Evolutionary conservation across 192 early-diverging fungal species (phyloP).

Genomic region (Entomortierella chlamydospora): DNA sequence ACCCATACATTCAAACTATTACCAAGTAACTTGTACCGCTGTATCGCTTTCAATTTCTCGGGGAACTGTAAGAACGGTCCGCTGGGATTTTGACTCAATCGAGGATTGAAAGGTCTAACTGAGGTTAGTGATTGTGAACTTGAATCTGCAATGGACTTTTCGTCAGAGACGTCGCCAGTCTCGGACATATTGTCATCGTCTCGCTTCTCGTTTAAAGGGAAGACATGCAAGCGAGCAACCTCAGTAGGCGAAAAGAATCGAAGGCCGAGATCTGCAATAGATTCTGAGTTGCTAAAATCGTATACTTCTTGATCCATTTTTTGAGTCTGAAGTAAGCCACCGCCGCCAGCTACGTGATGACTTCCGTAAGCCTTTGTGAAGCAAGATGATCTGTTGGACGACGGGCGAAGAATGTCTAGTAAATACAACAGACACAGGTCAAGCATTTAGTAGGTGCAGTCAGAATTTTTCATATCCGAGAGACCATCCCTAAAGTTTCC

Average conservation of each 20-base stretch:
- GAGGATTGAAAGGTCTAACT: constrained; percentile 17
- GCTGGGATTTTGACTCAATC: constrained; percentile 20
- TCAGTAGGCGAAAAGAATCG: constrained; percentile 88
- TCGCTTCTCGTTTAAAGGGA: constrained; percentile 62
- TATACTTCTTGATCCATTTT: constrained; percentile 73
- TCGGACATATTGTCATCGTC: not conserved
- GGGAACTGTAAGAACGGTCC: constrained; percentile 76
- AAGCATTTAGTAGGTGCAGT: not conserved
- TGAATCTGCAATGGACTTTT: not conserved
- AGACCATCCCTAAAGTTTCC: not conserved
- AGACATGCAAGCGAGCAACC: constrained; percentile 84
- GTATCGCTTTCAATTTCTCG: constrained; percentile 63
- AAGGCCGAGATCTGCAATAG: constrained; percentile 74
- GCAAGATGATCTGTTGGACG: constrained; percentile 69
- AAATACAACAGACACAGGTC: not conserved
- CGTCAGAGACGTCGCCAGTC: not conserved
- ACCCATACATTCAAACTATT: constrained; percentile 90
- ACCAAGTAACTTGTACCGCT: constrained; percentile 84
- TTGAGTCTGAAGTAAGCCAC: constrained; percentile 82
- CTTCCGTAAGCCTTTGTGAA: constrained; percentile 90
- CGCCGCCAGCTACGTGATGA: constrained; percentile 80
- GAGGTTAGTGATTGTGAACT: constrained; percentile 11
- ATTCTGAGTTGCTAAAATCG: constrained; percentile 72
- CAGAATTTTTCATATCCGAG: not conserved
- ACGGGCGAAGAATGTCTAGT: constrained; percentile 71